Conservation (phyloP, 2,329 filamentous ascomycete genomes). For the Cercospora sp. region DNA sequence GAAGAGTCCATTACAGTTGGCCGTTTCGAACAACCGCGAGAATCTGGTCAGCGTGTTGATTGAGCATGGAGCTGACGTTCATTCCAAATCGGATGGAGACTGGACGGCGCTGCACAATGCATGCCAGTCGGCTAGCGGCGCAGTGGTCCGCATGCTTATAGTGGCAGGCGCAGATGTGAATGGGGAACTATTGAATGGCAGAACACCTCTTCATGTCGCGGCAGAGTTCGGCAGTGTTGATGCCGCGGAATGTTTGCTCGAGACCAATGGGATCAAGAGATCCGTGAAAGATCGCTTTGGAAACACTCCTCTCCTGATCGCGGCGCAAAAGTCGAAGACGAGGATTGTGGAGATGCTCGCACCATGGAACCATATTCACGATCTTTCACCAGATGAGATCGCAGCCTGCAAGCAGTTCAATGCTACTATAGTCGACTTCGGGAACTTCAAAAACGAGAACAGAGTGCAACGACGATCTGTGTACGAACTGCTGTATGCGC, state of each 20-base stretch:
- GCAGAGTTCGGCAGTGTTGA: slow-evolving; percentile 33
- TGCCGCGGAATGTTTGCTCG: slow-evolving; percentile 28
- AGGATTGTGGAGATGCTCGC: slow-evolving; percentile 47
- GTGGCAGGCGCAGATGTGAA: slow-evolving; percentile 33
- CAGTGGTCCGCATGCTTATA: slow-evolving; percentile 29
- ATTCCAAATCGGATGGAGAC: slow-evolving; percentile 83
- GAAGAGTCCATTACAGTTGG: slow-evolving; percentile 31
- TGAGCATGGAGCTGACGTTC: slow-evolving; percentile 90
- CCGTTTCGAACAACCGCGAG: slow-evolving; percentile 22
- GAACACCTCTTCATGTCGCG: slow-evolving; percentile 34
- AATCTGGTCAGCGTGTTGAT: slow-evolving; percentile 75
- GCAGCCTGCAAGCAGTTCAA: slow-evolving; percentile 27
- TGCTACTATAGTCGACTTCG: slow-evolving; percentile 32
- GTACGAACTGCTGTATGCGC: slow-evolving; percentile 30
- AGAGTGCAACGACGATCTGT: slow-evolving; percentile 29
- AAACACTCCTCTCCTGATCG: slow-evolving; percentile 47
- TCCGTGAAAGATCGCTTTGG: slow-evolving; percentile 47
- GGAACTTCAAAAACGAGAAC: slow-evolving; percentile 33
- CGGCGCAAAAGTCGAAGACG: slow-evolving; percentile 44
- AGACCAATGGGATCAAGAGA: slow-evolving; percentile 36
- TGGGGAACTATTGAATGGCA: slow-evolving; percentile 29
- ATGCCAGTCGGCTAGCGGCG: slow-evolving; percentile 20
- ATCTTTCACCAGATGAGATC: slow-evolving; percentile 27
- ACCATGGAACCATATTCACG: slow-evolving; percentile 42
- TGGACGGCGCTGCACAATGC: slow-evolving; percentile 78